Conservation (phyloP, 1,139 yeast species). For the Zygoascus hellenicus region DNA sequence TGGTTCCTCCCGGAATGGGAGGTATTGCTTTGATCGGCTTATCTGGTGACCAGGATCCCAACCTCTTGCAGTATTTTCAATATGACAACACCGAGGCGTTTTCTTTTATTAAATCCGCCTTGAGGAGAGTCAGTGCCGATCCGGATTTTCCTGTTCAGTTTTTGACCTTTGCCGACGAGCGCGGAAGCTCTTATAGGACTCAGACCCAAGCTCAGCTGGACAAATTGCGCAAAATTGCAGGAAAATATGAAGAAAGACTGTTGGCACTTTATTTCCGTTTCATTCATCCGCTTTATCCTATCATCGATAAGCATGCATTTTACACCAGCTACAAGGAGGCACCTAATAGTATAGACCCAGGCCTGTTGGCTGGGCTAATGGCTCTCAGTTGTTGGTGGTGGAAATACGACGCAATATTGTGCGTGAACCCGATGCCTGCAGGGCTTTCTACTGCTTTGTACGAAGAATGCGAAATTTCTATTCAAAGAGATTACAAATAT, state of each 20-base stretch:
- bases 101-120: conserved; percentile 31
- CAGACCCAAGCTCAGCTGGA: conserved; percentile 18
- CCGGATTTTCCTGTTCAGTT: conserved; percentile 29
- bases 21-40: conserved; percentile 30
- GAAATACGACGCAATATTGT: conserved; percentile 34
- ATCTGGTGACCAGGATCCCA: conserved; percentile 36
- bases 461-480: conserved; percentile 29
- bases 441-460: conserved; percentile 29
- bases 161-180: conserved; percentile 24
- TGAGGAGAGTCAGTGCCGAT: conserved; percentile 27
- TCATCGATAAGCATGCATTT: conserved; percentile 32
- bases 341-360: conserved; percentile 30
- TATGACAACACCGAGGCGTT: conserved; percentile 23
- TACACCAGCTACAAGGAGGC: conserved; percentile 30
- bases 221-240: conserved; percentile 24
- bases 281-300: conserved; percentile 36
- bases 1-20: conserved; percentile 27
- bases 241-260: conserved; percentile 29
- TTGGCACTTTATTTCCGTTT: conserved; percentile 33
- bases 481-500: conserved; percentile 31
- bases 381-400: conserved; percentile 36
- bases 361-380: conserved; percentile 32
- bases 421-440: conserved; percentile 32
- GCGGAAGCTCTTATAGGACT: conserved; percentile 15
- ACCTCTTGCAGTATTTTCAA: conserved; percentile 28